Percentiles rank a stretch among this genome's conserved stretches.
Conservation (phyloP, 345 rosid species). For the Bruguiera gymnorhiza region DNA sequence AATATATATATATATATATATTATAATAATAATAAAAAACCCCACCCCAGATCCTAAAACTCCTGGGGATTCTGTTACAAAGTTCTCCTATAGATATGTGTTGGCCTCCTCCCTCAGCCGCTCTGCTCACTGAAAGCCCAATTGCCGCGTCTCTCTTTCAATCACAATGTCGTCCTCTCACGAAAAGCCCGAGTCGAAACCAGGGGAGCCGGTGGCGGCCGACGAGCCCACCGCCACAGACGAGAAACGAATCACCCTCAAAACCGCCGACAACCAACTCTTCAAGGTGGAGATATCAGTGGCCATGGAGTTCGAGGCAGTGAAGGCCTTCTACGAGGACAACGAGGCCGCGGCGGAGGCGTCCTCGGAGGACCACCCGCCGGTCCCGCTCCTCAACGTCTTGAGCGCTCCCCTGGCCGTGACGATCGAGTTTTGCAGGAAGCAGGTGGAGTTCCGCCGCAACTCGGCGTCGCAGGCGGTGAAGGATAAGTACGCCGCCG, state of each 20-base stretch:
- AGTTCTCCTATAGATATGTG: too few relatives aligned
- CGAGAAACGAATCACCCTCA: conserved; percentile 16
- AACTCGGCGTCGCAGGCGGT: neutral
- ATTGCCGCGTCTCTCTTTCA: too few relatives aligned
- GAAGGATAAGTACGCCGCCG: conserved; percentile 8
- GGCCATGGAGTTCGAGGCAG: conserved; percentile 29
- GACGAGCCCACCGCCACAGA: neutral
- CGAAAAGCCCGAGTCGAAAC: neutral
- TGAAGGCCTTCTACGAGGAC: conserved; percentile 30
- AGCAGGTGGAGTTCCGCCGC: conserved; percentile 16
- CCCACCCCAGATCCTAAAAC: too few relatives aligned
- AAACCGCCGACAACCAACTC: conserved; percentile 16
- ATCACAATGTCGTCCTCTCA: too few relatives aligned
- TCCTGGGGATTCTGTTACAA: too few relatives aligned
- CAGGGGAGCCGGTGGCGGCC: neutral
- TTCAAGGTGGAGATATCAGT: conserved; percentile 28
- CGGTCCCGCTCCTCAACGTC: conserved; percentile 35
- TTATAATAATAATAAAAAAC: too few relatives aligned
- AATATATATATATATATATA: too few relatives aligned
- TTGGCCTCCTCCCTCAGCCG: too few relatives aligned
- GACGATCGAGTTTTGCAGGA: conserved; percentile 29
- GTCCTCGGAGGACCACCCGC: neutral
- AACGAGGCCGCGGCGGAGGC: neutral
- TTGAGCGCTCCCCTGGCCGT: conserved; percentile 5
- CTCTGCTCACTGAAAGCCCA: too few relatives aligned